Conservation (phyloP, 495 filamentous ascomycete species). For the Tuber indicum region DNA sequence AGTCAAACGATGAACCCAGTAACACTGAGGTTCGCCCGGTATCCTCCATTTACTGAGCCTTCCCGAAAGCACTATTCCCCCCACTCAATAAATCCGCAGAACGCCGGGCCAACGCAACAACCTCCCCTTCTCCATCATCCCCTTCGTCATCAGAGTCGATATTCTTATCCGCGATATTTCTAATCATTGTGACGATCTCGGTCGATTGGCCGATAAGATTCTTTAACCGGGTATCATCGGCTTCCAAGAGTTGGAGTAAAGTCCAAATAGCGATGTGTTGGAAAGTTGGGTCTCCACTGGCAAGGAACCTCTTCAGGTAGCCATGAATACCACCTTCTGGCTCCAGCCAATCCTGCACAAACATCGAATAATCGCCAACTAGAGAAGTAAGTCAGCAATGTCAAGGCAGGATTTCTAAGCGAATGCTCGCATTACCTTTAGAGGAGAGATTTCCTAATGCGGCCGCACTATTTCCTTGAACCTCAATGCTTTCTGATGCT, state of each 20-base stretch:
- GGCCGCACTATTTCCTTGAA: conserved; percentile 96
- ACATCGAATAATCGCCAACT: conserved; percentile 96
- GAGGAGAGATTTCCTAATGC: conserved; percentile 92
- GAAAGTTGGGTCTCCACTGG: conserved; percentile 91
- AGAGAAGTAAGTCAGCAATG: background rate
- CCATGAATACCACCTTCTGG: conserved; percentile 92
- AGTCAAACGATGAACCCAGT: background rate
- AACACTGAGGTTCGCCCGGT: background rate
- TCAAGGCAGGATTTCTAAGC: conserved; percentile 30
- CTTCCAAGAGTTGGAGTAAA: conserved; percentile 87
- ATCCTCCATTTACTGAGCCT: conserved; percentile 24
- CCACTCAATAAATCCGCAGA: conserved; percentile 68
- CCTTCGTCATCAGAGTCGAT: conserved; percentile 87
- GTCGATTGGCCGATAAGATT: conserved; percentile 77
- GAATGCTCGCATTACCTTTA: conserved; percentile 61
- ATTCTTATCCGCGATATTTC: conserved; percentile 78
- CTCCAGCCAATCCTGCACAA: conserved; percentile 85
- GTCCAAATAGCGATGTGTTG: conserved; percentile 99
- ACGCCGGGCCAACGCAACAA: conserved; percentile 81
- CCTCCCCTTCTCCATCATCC: conserved; percentile 76
- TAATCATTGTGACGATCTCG: conserved; percentile 84
- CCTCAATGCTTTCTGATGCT: conserved; percentile 90
- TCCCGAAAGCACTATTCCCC: conserved; percentile 21
- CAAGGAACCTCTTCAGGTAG: conserved; percentile 85
- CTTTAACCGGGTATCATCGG: conserved; percentile 79